Percentiles rank a stretch among this genome's conserved stretches.
phyloP scores from a whole-genome alignment of 1,284 basidiomycete genomes.

The Gomphus sp. region DNA sequence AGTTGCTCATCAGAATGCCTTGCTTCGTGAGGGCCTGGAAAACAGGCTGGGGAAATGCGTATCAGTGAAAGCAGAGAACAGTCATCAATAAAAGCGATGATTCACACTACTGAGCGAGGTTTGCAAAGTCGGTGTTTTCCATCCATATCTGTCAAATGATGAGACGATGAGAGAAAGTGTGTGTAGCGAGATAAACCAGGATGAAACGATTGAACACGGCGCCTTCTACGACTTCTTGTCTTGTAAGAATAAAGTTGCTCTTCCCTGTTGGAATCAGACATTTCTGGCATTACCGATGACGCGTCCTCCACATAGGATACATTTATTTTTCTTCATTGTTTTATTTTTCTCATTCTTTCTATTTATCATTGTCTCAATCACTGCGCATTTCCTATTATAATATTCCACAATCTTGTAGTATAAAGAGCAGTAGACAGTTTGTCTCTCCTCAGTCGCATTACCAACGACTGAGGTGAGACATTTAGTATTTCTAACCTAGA shows the following conservation, averaged over 20 bases:
- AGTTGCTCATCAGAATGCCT: constrained; percentile 43
- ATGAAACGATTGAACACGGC: constrained; percentile 44
- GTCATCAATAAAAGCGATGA: neutral
- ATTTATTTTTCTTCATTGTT: neutral
- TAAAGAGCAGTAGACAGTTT: too few relatives aligned
- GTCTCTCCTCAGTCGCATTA: too few relatives aligned
- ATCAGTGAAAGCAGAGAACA: neutral
- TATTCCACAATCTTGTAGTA: too few relatives aligned
- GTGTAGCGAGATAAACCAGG: constrained; percentile 14
- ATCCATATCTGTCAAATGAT: constrained; percentile 31
- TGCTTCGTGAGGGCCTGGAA: constrained; percentile 43
- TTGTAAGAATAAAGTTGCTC: constrained; percentile 31
- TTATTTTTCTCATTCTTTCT: too few relatives aligned
- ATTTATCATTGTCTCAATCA: too few relatives aligned
- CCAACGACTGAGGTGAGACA: too few relatives aligned
- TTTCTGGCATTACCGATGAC: too few relatives aligned
- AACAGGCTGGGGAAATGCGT: constrained; percentile 15
- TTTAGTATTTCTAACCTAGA: too few relatives aligned
- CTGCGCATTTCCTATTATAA: too few relatives aligned
- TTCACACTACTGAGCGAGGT: constrained; percentile 14
- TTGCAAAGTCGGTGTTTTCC: constrained; percentile 50
- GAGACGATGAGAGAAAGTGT: constrained; percentile 12
- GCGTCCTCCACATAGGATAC: too few relatives aligned
- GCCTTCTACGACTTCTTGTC: constrained; percentile 28
- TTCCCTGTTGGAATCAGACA: too few relatives aligned